These are phyloP conservation scores for Serendipita sp. DNA, from an alignment of 768 basidiomycete genomes.

Conservation along the genomic window DNA sequence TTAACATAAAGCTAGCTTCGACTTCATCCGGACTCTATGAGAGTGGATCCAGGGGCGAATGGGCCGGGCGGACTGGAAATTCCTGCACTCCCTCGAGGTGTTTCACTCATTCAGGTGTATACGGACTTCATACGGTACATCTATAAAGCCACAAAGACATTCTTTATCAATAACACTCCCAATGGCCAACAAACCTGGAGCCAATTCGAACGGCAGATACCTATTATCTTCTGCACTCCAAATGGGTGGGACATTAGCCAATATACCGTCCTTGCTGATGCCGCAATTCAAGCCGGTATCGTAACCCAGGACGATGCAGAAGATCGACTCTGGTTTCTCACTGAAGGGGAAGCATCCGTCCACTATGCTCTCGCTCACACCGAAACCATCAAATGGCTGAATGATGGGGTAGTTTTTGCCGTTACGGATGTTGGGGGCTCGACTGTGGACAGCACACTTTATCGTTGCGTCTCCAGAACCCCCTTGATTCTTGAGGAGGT, in stretches of 20 bases:
- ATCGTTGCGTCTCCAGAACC: neutral
- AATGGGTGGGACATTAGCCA: slow-evolving; percentile 17
- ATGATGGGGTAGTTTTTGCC: neutral
- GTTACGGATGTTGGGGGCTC: neutral
- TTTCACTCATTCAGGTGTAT: slow-evolving; percentile 16
- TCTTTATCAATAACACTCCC: slow-evolving; percentile 14
- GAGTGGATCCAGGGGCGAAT: too few species aligned
- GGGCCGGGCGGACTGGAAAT: too few species aligned
- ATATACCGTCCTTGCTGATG: slow-evolving; percentile 17
- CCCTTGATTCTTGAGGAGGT: slow-evolving; percentile 6
- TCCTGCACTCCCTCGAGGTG: slow-evolving; percentile 13
- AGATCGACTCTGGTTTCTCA: slow-evolving; percentile 14
- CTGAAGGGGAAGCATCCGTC: slow-evolving; percentile 7
- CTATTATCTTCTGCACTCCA: slow-evolving; percentile 17
- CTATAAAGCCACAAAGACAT: slow-evolving; percentile 12
- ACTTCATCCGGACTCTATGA: too few species aligned
- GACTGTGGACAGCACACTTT: slow-evolving; percentile 5
- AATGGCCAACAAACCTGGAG: slow-evolving; percentile 13
- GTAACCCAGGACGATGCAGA: slow-evolving; percentile 12
- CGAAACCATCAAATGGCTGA: neutral
- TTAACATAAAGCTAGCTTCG: too few species aligned
- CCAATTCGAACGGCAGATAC: slow-evolving; percentile 11
- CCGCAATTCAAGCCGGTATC: slow-evolving; percentile 17
- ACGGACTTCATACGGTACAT: slow-evolving; percentile 18
- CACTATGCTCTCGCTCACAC: neutral